Conservation (phyloP, 495 filamentous ascomycete species). For the Schizothecium vesticola region DNA sequence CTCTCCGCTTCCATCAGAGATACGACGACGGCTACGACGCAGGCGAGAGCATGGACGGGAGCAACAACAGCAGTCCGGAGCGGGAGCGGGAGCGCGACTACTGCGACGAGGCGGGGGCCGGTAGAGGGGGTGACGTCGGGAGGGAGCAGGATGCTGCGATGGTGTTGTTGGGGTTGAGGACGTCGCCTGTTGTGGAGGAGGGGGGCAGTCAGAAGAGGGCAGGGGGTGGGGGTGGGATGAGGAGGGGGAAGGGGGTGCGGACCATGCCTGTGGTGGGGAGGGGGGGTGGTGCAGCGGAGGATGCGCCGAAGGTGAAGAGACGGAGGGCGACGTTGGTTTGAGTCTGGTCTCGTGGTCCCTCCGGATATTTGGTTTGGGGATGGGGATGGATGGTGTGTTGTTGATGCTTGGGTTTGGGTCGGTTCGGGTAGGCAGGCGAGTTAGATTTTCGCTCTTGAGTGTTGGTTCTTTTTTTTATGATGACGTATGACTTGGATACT, state of each 20-base stretch:
- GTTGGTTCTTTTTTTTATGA: not conserved
- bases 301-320: not conserved
- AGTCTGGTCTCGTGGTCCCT: not conserved
- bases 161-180: conserved; percentile 40
- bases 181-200: not conserved
- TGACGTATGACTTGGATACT: not conserved
- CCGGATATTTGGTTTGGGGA: no score
- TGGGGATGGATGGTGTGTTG: no score
- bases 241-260: not conserved
- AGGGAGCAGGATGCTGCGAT: conserved; percentile 53
- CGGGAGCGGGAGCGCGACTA: not conserved
- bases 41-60: not conserved
- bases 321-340: conserved; percentile 4
- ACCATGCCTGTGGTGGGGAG: not conserved
- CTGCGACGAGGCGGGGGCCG: no score
- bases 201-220: no score
- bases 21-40: conserved; percentile 7
- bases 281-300: not conserved
- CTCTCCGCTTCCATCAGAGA: not conserved
- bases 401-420: no score
- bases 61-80: not conserved
- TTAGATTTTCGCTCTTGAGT: not conserved
- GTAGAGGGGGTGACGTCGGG: no score
- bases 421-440: not conserved
- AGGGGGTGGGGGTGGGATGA: not conserved